Percentiles rank a stretch among this genome's conserved stretches.
Conservation (phyloP, 164 flowering plant genomes). For the Aristolochia californica region DNA sequence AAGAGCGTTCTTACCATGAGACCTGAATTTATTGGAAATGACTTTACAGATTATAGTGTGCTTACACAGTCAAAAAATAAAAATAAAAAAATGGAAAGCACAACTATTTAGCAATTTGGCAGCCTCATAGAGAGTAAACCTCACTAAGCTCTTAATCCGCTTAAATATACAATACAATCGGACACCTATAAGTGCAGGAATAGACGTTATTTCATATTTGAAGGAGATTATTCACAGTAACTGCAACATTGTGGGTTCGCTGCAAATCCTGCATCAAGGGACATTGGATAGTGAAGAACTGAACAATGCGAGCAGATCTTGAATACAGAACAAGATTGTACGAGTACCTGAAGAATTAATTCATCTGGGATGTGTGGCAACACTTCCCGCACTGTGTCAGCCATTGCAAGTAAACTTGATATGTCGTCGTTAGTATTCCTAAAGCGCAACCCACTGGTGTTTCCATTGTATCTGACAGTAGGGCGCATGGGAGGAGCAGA, state of each 20-base stretch:
- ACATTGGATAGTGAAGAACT: background rate
- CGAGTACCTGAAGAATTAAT: slow-evolving; percentile 70
- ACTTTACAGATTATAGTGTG: too few species aligned
- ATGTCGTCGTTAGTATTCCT: slow-evolving; percentile 45
- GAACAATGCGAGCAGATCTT: background rate
- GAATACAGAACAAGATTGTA: background rate
- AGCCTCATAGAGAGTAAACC: too few species aligned
- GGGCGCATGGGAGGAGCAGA: slow-evolving; percentile 27
- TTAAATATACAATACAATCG: slow-evolving; percentile 12
- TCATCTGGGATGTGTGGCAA: slow-evolving; percentile 93
- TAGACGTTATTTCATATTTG: slow-evolving; percentile 44
- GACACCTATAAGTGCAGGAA: slow-evolving; percentile 2
- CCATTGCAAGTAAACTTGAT: slow-evolving; percentile 78
- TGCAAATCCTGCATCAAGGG: slow-evolving; percentile 69
- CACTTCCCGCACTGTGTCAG: slow-evolving; percentile 88
- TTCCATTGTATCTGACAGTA: slow-evolving; percentile 31
- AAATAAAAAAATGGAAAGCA: too few species aligned
- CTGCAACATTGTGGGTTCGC: slow-evolving; percentile 66
- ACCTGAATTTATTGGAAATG: too few species aligned
- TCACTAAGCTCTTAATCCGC: background rate
- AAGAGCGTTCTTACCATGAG: too few species aligned
- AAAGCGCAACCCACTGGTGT: slow-evolving; percentile 37
- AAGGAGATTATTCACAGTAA: slow-evolving; percentile 95
- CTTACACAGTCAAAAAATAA: too few species aligned
- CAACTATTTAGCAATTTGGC: too few species aligned